phyloP scores from a whole-genome alignment of 2,329 filamentous ascomycete genomes.

The Gliomastix tumulicola region DNA sequence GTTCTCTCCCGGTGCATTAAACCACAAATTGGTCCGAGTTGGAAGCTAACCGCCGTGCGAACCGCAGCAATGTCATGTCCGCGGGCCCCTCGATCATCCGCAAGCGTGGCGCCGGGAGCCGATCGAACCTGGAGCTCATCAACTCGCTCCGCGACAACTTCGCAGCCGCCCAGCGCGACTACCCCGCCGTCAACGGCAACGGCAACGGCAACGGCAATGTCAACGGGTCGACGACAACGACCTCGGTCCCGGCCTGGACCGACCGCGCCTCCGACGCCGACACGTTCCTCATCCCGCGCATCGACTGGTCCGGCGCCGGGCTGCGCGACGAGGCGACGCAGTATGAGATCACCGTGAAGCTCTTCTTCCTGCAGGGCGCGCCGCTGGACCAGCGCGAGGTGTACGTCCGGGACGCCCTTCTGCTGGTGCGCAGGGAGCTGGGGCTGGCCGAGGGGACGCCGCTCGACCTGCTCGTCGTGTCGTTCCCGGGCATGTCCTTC shows the following conservation, averaged over 20 bases:
- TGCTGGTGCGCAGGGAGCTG: conserved; percentile 74
- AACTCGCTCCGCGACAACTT: conserved; percentile 85
- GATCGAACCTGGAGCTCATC: conserved; percentile 89
- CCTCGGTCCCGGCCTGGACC: conserved; percentile 57
- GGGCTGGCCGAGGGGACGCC: conserved; percentile 61
- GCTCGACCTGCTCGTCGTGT: conserved; percentile 85
- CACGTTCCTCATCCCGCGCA: conserved; percentile 68
- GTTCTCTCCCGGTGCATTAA: too few relatives aligned
- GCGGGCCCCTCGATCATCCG: conserved; percentile 78
- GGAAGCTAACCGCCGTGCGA: too few relatives aligned
- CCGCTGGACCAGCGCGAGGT: conserved; percentile 55
- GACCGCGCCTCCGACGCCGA: conserved; percentile 39
- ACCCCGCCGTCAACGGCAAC: conserved; percentile 20
- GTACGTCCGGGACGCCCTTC: conserved; percentile 72
- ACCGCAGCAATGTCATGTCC: conserved; percentile 70
- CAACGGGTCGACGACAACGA: conserved; percentile 15
- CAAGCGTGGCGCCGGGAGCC: conserved; percentile 60
- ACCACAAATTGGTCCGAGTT: too few relatives aligned
- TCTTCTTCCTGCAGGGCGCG: conserved; percentile 81
- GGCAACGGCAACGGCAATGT: conserved; percentile 17
- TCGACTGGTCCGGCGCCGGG: conserved; percentile 64
- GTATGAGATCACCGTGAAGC: conserved; percentile 92
- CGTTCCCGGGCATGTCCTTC: conserved; percentile 89
- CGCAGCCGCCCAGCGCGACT: conserved; percentile 61
- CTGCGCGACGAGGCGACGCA: conserved; percentile 74